Conservation (phyloP, 495 filamentous ascomycete species). For the Tetracladium marchalianum region DNA sequence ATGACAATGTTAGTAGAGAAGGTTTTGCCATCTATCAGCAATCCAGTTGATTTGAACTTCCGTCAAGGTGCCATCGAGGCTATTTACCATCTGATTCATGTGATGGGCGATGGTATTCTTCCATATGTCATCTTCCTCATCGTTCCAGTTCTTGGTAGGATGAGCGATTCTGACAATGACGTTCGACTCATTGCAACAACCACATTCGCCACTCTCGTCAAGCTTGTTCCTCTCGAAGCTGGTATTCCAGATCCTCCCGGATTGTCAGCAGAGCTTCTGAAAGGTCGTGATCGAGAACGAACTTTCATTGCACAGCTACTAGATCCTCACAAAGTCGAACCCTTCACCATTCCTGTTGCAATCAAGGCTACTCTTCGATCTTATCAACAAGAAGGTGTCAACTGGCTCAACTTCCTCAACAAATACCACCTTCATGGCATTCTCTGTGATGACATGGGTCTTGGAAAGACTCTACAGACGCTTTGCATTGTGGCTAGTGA, state of each 20-base stretch:
- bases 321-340: constrained; percentile 89
- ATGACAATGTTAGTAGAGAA: constrained; percentile 95
- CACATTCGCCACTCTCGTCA: constrained; percentile 92
- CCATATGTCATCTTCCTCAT: constrained; percentile 99
- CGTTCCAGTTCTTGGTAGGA: constrained; percentile 94
- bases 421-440: constrained; percentile 96
- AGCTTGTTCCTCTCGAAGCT: constrained; percentile 96
- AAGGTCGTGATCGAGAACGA: constrained; percentile 82
- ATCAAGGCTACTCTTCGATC: constrained; percentile 94
- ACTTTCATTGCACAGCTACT: constrained; percentile 96
- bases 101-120: constrained; percentile 93
- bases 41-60: constrained; percentile 70
- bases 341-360: constrained; percentile 85
- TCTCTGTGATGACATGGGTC: constrained; percentile 98
- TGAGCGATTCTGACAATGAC: constrained; percentile 97
- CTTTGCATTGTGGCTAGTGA: constrained; percentile 97
- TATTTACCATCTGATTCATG: constrained; percentile 91
- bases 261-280: constrained; percentile 74
- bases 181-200: constrained; percentile 91
- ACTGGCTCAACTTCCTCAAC: constrained; percentile 97
- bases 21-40: constrained; percentile 81
- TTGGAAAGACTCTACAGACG: constrained; percentile 95
- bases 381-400: constrained; percentile 97
- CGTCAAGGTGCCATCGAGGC: constrained; percentile 91
- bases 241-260: constrained; percentile 96